These are phyloP conservation scores for Cicer cuneatum DNA, from an alignment of 306 rosid species.

Conservation along the genomic window DNA sequence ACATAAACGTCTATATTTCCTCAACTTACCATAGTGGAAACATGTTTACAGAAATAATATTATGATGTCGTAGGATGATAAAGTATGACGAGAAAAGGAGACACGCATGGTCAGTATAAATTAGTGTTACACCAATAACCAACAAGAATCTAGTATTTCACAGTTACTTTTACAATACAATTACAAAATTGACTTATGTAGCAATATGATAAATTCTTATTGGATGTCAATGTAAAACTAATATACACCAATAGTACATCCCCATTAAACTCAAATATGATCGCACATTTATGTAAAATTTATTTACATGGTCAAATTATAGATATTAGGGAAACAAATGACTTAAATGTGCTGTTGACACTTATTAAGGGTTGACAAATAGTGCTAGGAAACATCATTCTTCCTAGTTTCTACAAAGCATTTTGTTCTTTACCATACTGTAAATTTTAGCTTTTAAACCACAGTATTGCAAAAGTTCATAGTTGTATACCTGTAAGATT, in stretches of 20 bases:
- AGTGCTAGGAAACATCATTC: constrained; percentile 8
- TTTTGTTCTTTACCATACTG: background rate
- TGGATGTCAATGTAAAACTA: too few species aligned
- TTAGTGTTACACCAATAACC: too few species aligned
- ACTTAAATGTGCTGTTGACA: constrained; percentile 4
- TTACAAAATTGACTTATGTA: too few species aligned
- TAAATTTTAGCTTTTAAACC: constrained; percentile 20
- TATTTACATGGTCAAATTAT: background rate
- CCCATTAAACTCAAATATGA: too few species aligned
- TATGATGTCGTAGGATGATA: background rate
- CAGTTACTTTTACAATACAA: too few species aligned
- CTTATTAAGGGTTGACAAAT: background rate
- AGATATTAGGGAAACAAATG: constrained; percentile 16
- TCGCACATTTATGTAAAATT: too few species aligned
- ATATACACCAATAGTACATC: too few species aligned
- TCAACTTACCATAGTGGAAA: background rate
- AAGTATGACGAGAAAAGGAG: too few species aligned
- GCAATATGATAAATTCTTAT: too few species aligned
- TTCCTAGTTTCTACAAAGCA: constrained; percentile 1
- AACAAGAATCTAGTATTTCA: too few species aligned
- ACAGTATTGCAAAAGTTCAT: background rate
- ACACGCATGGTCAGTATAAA: too few species aligned
- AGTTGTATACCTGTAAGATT: constrained; percentile 65
- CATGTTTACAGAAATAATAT: background rate
- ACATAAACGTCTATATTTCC: background rate